Base-by-base conservation (phyloP, 306 rosid genomes). In the Mimosa pudica region DNA sequence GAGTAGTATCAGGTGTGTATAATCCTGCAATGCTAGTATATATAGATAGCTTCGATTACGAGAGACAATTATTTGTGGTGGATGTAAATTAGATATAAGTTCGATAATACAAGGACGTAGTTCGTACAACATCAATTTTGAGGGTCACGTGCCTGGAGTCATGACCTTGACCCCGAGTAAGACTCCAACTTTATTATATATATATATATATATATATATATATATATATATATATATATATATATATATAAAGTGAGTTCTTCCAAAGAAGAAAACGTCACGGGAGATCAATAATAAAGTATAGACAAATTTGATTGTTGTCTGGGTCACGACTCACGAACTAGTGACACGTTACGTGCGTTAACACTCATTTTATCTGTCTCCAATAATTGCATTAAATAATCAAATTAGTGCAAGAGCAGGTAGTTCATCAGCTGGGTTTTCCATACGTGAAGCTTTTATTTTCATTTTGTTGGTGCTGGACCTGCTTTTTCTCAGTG, bases 121-220 rank as follows among this genome's bases (percentile, higher is more conserved):
- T 76, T 70, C 87, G 82, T 74, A 66, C 80, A 65, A 45, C 60
- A 74, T 11, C 45, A n/a, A 74, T 33, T 24, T 18, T n/a, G 16
- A 7, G 65, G 61, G 66, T 84, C 87, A 84, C 85, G 85, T 84
- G 87, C 74, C 12, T 60, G 42, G 2, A 64, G 68, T 76, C 82
- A 24, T 24, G 65, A 9, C 65, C 36, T 9, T 24, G 36, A 20
- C 36, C 46, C 77, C 73, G 24, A 65, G 62, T 76, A 68, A 75
- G 55, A 61, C 24, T 2, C 48, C 78, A 70, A 60, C 75, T 44
- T 11, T 8, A n/a, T 18, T 24, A 24, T 24, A 24, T 24, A 24
- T 24, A 24, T n/a, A n/a, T n/a, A n/a, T n/a, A n/a, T n/a, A n/a
- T n/a, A n/a, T n/a, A n/a, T n/a, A n/a, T n/a, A n/a, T n/a, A n/a